phyloP scores from a whole-genome alignment of 2,329 filamentous ascomycete genomes.

The Penicillium sp. region DNA sequence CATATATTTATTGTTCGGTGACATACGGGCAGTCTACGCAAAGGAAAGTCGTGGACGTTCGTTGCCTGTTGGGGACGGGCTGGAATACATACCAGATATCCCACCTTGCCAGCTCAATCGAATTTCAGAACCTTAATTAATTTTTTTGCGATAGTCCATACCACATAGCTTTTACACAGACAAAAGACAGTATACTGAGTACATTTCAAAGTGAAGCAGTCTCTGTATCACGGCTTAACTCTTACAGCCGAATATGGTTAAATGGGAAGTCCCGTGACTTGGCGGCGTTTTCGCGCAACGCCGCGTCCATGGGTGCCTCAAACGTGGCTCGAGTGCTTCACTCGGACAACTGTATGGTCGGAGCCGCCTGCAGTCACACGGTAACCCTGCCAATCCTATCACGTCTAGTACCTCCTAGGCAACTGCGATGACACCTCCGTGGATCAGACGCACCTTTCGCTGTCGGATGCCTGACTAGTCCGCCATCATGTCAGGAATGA shows the following conservation, averaged over 20 bases:
- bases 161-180: no score
- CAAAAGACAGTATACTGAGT: neutral
- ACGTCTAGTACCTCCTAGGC: conserved; percentile 7
- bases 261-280: conserved; percentile 37
- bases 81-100: no score
- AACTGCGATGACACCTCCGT: conserved; percentile 18
- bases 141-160: no score
- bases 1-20: no score
- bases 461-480: conserved; percentile 18
- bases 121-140: no score
- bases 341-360: conserved; percentile 1
- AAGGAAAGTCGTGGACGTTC: no score
- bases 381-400: conserved; percentile 2
- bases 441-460: conserved; percentile 13
- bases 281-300: conserved; percentile 36
- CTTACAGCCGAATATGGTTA: conserved; percentile 14
- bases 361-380: neutral
- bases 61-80: no score
- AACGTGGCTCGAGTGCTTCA: conserved; percentile 21
- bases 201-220: neutral
- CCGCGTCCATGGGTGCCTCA: conserved; percentile 20
- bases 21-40: no score
- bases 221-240: no score
- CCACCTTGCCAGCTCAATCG: no score
- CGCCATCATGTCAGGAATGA: conserved; percentile 21